These are phyloP conservation scores for Mollisia scopiformis DNA, from an alignment of 2,329 filamentous ascomycete genomes.

Conservation along the genomic window DNA sequence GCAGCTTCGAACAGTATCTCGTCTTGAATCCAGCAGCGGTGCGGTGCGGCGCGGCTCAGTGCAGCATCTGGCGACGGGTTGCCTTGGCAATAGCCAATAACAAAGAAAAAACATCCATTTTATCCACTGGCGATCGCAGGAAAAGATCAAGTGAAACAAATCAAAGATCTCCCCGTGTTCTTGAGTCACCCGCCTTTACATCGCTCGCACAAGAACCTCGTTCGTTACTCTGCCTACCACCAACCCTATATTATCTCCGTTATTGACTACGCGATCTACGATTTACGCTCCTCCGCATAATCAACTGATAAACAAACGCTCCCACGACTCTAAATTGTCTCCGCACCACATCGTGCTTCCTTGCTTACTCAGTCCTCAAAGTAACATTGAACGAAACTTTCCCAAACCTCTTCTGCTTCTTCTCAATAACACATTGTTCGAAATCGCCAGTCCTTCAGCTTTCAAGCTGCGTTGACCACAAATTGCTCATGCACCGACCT, in stretches of 20 bases:
- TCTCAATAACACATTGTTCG: background rate
- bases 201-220: too few relatives aligned
- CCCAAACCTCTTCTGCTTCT: background rate
- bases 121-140: too few relatives aligned
- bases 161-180: too few relatives aligned
- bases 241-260: background rate
- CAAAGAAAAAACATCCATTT: too few relatives aligned
- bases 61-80: background rate
- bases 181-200: conserved; percentile 12
- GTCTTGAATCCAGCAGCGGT: background rate
- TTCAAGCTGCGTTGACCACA: too few relatives aligned
- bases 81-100: background rate
- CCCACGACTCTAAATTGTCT: background rate
- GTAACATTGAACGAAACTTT: background rate
- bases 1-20: too few relatives aligned
- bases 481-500: too few relatives aligned
- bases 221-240: conserved; percentile 17
- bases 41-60: background rate
- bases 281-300: background rate
- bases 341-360: background rate
- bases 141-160: too few relatives aligned
- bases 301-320: conserved; percentile 10
- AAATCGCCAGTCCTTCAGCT: background rate
- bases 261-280: conserved; percentile 9
- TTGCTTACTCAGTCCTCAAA: too few relatives aligned